Evolutionary conservation across 2,329 filamentous ascomycete species (phyloP).

Genomic region (Penicillium brevicompactum): DNA sequence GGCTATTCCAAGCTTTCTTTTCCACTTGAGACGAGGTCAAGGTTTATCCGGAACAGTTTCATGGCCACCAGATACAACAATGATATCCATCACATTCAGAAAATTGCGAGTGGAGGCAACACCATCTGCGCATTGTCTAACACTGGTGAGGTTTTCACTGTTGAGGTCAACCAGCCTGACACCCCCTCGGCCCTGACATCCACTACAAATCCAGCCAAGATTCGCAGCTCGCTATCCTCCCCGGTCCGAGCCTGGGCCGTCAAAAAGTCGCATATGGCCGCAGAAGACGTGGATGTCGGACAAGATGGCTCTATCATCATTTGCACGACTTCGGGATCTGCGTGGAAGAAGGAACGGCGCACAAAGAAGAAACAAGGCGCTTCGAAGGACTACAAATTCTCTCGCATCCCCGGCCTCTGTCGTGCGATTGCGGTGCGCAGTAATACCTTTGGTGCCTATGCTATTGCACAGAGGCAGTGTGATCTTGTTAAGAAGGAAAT

Average conservation of each 20-base stretch:
- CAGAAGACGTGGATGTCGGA: slow-evolving; percentile 81
- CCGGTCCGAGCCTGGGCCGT: slow-evolving; percentile 88
- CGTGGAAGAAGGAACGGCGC: slow-evolving; percentile 86
- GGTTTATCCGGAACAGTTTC: slow-evolving; percentile 67
- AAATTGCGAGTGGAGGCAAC: slow-evolving; percentile 82
- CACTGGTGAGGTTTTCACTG: slow-evolving; percentile 84
- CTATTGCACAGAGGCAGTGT: slow-evolving; percentile 80
- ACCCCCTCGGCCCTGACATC: slow-evolving; percentile 64
- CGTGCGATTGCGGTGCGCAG: slow-evolving; percentile 81
- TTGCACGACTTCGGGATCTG: slow-evolving; percentile 86
- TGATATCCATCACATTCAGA: slow-evolving; percentile 68
- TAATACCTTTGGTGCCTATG: slow-evolving; percentile 87
- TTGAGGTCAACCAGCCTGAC: slow-evolving; percentile 72
- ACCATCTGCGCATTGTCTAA: slow-evolving; percentile 87
- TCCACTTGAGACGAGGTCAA: slow-evolving; percentile 71
- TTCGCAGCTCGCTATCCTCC: slow-evolving; percentile 75
- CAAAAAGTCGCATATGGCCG: slow-evolving; percentile 80
- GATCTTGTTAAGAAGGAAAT: slow-evolving; percentile 77
- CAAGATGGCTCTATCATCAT: slow-evolving; percentile 95
- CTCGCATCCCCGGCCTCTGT: slow-evolving; percentile 84
- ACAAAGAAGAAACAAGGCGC: slow-evolving; percentile 75
- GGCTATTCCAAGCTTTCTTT: slow-evolving; percentile 92
- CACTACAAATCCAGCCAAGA: slow-evolving; percentile 90
- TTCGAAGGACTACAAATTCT: slow-evolving; percentile 92
- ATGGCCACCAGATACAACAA: slow-evolving; percentile 67